Evolutionary conservation across 208 protist genomes (phyloP).

Genomic region (Acanthamoeba royreba): DNA sequence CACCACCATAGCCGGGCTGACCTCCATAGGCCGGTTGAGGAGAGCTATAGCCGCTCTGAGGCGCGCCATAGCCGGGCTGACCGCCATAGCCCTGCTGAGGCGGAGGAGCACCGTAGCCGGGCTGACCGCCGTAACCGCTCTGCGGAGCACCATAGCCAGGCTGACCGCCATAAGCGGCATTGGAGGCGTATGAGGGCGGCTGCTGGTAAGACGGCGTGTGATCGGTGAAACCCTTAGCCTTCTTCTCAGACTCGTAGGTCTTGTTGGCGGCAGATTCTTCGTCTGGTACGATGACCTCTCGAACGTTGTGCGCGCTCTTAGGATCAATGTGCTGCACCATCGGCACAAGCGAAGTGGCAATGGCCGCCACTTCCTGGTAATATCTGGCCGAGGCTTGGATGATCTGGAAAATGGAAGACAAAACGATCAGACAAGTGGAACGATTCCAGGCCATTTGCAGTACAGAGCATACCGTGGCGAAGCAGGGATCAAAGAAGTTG

Average conservation of each 20-base stretch:
- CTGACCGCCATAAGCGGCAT: too few species aligned
- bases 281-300: not conserved
- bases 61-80: not conserved
- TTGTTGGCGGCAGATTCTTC: not conserved
- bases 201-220: not conserved
- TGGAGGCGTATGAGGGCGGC: not conserved
- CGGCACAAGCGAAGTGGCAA: not conserved
- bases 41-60: too few species aligned
- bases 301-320: not conserved
- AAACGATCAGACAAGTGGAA: too few species aligned
- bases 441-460: not conserved
- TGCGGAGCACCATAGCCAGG: not conserved
- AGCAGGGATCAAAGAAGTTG: constrained; percentile 12
- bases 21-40: too few species aligned
- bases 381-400: not conserved
- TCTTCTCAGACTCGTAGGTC: not conserved
- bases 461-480: not conserved
- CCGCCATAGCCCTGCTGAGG: not conserved
- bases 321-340: not conserved
- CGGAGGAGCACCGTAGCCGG: not conserved
- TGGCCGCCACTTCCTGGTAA: not conserved
- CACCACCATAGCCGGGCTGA: too few species aligned
- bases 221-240: not conserved
- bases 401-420: too few species aligned
- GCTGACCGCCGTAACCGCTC: not conserved